Evolutionary conservation across 148 eudicot genomes (phyloP), one percentile per base, ranked within the genome.

Genomic region (Drosera capensis): DNA sequence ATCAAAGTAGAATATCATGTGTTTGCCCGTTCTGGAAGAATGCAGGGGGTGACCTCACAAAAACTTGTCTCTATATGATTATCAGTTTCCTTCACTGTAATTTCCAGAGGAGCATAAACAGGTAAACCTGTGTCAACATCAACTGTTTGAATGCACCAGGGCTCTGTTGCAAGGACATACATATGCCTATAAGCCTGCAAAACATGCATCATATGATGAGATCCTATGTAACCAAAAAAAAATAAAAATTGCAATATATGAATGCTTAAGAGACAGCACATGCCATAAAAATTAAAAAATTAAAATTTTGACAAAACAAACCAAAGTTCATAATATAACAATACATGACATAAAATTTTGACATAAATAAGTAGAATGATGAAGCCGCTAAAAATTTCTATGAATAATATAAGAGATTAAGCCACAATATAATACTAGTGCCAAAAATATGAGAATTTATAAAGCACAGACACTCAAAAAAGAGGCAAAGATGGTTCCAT

Each of bases 131-230:
- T 84, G 62, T 90, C 97, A 38, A 90, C 97, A 65, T 90, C 97
- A 64, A 90, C 77, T 46, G 97, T 84, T 38, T 80, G 97, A 48
- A 90, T 52, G 87, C 95, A 84, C 23, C 99, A 87, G 56, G 85
- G 78, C 74, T 84, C 99, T 13, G 95, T 80, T 35, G 95, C 99
- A 71, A 90, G 92, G 48, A 90, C 99, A 59, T 90, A 90, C 60
- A 90, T 69, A 76, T 90, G 99, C 59, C 95, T 76, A 56, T 75
- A 90, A 38, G 99, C 99, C 99, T 90, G 68, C 7, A 47, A 23
- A 53, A 54, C 45, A 14, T 5, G 23, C 12, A 20, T 18, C 31
- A 35, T 13, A 14, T 19, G 12, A 21, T 14, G 14, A n/a, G n/a
- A n/a, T n/a, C n/a, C n/a, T n/a, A n/a, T n/a, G 16, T 20, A 26